Base-by-base conservation (phyloP, 129 eudicot genomes). In the Ambrosia trifida region DNA sequence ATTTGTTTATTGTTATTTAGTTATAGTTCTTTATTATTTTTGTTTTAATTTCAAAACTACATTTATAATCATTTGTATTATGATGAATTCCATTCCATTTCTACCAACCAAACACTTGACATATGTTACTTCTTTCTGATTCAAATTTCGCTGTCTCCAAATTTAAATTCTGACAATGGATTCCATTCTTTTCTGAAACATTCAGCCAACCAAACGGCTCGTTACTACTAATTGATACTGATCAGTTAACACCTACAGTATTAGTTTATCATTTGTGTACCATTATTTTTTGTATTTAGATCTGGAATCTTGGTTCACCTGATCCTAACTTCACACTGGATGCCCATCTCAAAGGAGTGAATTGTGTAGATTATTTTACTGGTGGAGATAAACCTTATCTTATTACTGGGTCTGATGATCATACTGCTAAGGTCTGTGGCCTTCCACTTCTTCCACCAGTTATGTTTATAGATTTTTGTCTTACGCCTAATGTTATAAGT, bases 351-450 rank as follows among this genome's bases (percentile, higher is more conserved):
- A 86, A 89, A 82, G 96, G 96, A 62, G 90, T 89, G 57, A 89
- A 89, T 50, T 89, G 93, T 75, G 96, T 89, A 19, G 93, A 86
- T 77, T 89, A 81, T 68, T 82, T 84, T 73, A 86, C 85, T 28
- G 85, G 84, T 43, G 92, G 87, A 35, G 87, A 89, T 82, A 89
- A 80, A 66, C 87, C 87, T 66, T 82, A 84, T 80, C 81, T 86
- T 19, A 84, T 89, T 59, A 79, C 86, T 45, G 96, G 96, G 64
- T 89, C 96, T 45, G 96, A 89, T 89, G 96, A 89, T 81, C 92
- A 86, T 72, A 89, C 96, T 59, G 93, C 90, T 46, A 86, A 89
- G 92, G 96, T 89, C 50, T 58, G 81, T 59, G 12, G 52, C 53
- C 35, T 59, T 74, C 57, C 20, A 13, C 49, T 73, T 59, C 50